Evolutionary conservation across 2,329 filamentous ascomycete species (phyloP), one percentile per base, ranked within the genome.

Genomic region (Helminthosporium solani): DNA sequence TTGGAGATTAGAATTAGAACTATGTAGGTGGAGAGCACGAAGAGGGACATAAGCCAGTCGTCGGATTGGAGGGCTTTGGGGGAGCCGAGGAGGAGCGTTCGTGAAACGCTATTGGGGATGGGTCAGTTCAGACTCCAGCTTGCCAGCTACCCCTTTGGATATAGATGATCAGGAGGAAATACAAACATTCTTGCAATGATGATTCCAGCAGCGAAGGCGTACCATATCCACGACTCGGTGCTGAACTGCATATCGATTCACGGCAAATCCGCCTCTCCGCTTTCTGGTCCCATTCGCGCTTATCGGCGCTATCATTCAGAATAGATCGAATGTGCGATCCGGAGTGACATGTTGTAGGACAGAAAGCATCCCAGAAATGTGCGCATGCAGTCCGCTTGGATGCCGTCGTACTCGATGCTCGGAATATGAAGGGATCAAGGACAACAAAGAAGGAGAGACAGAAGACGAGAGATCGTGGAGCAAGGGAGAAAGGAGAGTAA

Each of bases 41-140:
- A 68, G 7, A 77, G 33, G 11, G 58, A 63, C 79, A 83, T 83
- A 19, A 80, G 66, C 56, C 75, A 82, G 57, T 84, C 81, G 54
- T 84, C 81, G 20, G 75, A 56, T 54, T 79, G 76, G n/a, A 81
- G 73, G 6, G 70, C 70, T 33, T 65, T 70, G 54, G 74, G 65
- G 31, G 75, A 73, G 14, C 77, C 72, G 40, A 82, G 70, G 8
- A 73, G 65, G 28, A 76, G 66, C 16, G 63, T 67, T 25, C 75
- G 70, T 9, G 75, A 77, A 25, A 72, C 66, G 28, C 73, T 75
- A 43, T 49, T 36, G 36, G 41, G 30, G 40, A 49, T 49, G 27
- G 21, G 43, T 46, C 43, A 33, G 36, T 37, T 42, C 38, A n/a
- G 27, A 14, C n/a, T 14, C 18, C 27, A 23, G 19, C 20, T 25